Evolutionary conservation across 176 grass and related monocot genomes (phyloP).

Genomic region (Cocos nucifera): DNA sequence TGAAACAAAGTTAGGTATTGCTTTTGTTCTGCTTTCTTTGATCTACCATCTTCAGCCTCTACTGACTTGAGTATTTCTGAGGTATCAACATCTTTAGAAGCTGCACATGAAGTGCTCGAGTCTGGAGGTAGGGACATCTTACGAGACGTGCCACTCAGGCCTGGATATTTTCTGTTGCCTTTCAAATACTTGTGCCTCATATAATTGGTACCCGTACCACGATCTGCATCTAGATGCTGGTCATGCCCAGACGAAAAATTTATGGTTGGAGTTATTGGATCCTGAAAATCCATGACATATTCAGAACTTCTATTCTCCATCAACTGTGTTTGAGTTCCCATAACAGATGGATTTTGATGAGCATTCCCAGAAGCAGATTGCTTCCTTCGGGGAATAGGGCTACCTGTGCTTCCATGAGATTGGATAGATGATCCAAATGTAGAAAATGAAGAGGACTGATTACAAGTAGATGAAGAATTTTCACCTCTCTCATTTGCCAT

Average conservation of each 20-base stretch:
- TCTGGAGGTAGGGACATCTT: conserved; percentile 19
- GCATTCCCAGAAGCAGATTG: conserved; percentile 29
- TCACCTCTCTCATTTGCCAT: neutral
- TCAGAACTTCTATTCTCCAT: conserved; percentile 16
- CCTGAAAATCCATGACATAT: conserved; percentile 26
- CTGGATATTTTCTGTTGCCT: too few relatives aligned
- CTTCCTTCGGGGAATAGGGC: conserved; percentile 42
- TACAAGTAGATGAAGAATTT: too few relatives aligned
- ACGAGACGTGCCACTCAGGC: neutral
- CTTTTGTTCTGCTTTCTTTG: conserved; percentile 25
- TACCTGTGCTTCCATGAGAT: conserved; percentile 43
- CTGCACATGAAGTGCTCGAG: neutral
- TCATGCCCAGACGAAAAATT: conserved; percentile 33
- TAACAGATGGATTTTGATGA: conserved; percentile 25
- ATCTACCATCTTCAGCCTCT: conserved; percentile 34
- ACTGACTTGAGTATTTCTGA: conserved; percentile 11
- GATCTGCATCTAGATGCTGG: conserved; percentile 19
- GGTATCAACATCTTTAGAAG: conserved; percentile 10
- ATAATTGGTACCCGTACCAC: conserved; percentile 6
- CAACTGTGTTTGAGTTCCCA: conserved; percentile 15
- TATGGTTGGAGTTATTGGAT: conserved; percentile 29
- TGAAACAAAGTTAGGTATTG: conserved; percentile 14
- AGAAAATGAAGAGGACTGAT: too few relatives aligned
- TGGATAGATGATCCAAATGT: too few relatives aligned
- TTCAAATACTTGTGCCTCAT: neutral